These are phyloP conservation scores for Xylaria sp. DNA, from an alignment of 2,329 filamentous ascomycete genomes.

Conservation along the genomic window DNA sequence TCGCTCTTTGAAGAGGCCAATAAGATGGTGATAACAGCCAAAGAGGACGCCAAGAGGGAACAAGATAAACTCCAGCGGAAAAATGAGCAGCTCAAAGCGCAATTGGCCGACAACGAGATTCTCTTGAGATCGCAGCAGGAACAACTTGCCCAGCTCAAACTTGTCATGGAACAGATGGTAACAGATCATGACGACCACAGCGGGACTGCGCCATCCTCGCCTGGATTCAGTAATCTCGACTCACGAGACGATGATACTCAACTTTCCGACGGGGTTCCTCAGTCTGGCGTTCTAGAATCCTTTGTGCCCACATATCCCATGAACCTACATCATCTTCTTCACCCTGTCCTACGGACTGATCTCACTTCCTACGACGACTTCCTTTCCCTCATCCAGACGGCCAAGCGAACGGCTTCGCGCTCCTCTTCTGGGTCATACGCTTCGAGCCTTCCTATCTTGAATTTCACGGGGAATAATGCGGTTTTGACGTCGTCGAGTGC, in stretches of 20 bases:
- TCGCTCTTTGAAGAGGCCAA: slow-evolving; percentile 98
- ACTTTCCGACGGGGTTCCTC: slow-evolving; percentile 34
- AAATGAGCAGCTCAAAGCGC: slow-evolving; percentile 79
- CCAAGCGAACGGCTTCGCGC: slow-evolving; percentile 55
- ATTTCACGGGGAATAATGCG: slow-evolving; percentile 43
- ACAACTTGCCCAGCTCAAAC: slow-evolving; percentile 84
- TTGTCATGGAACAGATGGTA: slow-evolving; percentile 83
- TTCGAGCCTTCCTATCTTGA: slow-evolving; percentile 52
- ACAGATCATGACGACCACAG: slow-evolving; percentile 66
- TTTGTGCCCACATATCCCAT: slow-evolving; percentile 53
- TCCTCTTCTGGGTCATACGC: slow-evolving; percentile 67
- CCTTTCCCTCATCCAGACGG: slow-evolving; percentile 64
- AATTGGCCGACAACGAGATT: slow-evolving; percentile 79
- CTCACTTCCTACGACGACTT: slow-evolving; percentile 81
- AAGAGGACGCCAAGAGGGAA: slow-evolving; percentile 81
- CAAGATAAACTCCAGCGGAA: slow-evolving; percentile 75
- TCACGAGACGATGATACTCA: slow-evolving; percentile 41
- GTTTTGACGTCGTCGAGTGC: slow-evolving; percentile 50
- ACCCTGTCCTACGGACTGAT: slow-evolving; percentile 78
- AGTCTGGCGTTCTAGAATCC: slow-evolving; percentile 39
- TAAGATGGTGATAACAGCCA: slow-evolving; percentile 90
- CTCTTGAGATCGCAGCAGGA: slow-evolving; percentile 88
- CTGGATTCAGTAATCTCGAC: slow-evolving; percentile 67
- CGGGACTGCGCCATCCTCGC: slow-evolving; percentile 77
- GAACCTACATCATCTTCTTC: slow-evolving; percentile 77